Evolutionary conservation across 148 eudicot species (phyloP).

Genomic region (Rhododendron molle): DNA sequence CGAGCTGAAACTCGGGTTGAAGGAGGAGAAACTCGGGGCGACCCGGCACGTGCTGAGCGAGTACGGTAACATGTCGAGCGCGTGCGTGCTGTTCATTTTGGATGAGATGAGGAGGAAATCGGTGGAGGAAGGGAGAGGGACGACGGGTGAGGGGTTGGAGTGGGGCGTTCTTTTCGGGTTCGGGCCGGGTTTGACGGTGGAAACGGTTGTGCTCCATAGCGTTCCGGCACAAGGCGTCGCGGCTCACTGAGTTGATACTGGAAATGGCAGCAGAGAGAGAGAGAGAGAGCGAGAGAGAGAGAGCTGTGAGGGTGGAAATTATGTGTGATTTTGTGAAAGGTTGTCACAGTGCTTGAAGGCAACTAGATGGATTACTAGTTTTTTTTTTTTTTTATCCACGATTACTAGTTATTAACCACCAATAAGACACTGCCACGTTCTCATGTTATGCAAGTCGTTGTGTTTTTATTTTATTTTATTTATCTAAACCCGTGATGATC

Average conservation of each 20-base stretch:
- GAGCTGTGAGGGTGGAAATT: no score
- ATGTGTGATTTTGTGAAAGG: neutral
- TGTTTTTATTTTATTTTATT: no score
- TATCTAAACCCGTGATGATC: no score
- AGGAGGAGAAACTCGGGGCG: constrained; percentile 1
- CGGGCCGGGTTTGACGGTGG: constrained; percentile 2
- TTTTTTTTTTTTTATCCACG: no score
- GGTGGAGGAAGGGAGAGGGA: neutral
- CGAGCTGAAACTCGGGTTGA: neutral
- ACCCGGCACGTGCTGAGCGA: constrained; percentile 6
- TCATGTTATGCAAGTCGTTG: no score
- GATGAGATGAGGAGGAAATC: constrained; percentile 7
- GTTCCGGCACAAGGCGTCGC: neutral
- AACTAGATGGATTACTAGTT: neutral
- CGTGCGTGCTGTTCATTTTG: neutral
- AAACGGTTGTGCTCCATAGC: constrained; percentile 4
- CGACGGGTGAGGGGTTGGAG: neutral
- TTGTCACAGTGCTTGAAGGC: no score
- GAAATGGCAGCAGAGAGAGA: neutral
- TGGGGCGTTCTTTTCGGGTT: constrained; percentile 8
- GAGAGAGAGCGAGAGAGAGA: no score
- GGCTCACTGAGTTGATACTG: neutral
- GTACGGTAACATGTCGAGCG: constrained; percentile 1
- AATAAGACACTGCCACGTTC: no score
- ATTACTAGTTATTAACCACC: no score